Evolutionary conservation across 2,329 filamentous ascomycete species (phyloP).

Genomic region (Neodidymelliopsis sp.): DNA sequence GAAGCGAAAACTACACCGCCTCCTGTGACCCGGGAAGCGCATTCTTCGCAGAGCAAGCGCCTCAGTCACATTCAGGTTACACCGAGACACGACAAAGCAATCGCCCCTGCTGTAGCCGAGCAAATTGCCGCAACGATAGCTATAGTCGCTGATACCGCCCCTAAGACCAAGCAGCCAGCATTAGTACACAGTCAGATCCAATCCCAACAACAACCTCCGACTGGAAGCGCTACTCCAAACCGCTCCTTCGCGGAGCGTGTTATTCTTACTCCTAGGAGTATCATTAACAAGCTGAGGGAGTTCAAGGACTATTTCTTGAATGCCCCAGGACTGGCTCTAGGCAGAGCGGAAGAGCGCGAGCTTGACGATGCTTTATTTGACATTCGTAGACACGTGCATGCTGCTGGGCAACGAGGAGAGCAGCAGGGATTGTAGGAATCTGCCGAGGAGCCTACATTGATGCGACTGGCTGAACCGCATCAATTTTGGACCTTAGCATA

Average conservation of each 20-base stretch:
- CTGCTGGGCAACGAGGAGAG: slow-evolving; percentile 66
- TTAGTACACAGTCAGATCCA: slow-evolving; percentile 8
- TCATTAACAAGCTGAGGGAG: slow-evolving; percentile 55
- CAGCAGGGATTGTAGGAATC: neutral
- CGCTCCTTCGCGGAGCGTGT: slow-evolving; percentile 45
- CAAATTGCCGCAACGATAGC: slow-evolving; percentile 11
- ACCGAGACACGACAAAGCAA: slow-evolving; percentile 18
- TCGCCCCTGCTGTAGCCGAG: slow-evolving; percentile 9
- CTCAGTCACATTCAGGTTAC: slow-evolving; percentile 40
- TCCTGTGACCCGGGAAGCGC: slow-evolving; percentile 3
- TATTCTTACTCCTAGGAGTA: slow-evolving; percentile 54
- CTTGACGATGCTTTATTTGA: slow-evolving; percentile 83
- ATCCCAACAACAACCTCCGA: slow-evolving; percentile 5
- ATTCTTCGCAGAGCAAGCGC: slow-evolving; percentile 28
- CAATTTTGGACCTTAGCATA: neutral
- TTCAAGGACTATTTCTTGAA: slow-evolving; percentile 66
- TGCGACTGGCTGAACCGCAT: neutral
- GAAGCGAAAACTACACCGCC: slow-evolving; percentile 30
- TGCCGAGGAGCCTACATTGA: neutral
- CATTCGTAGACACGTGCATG: slow-evolving; percentile 75
- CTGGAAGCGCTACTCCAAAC: slow-evolving; percentile 29
- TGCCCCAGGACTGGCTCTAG: slow-evolving; percentile 61
- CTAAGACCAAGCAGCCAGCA: slow-evolving; percentile 13
- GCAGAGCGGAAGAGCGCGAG: slow-evolving; percentile 70
- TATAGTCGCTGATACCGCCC: slow-evolving; percentile 6